Percentiles rank a stretch among this genome's conserved stretches.
Evolutionary conservation across 2,329 filamentous ascomycete species (phyloP).

Genomic region (Eurotiales sp.): DNA sequence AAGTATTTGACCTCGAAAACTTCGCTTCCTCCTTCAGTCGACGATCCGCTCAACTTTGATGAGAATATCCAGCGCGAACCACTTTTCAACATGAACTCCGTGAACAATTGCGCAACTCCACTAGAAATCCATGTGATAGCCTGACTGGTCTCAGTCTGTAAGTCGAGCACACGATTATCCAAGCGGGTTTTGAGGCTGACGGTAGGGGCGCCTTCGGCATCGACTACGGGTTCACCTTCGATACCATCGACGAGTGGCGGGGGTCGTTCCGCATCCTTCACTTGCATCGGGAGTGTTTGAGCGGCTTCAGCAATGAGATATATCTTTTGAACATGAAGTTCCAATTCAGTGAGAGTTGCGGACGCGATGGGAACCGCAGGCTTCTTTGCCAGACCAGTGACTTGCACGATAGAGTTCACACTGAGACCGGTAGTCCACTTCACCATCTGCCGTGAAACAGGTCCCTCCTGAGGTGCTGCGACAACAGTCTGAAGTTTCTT

Average conservation of each 20-base stretch:
- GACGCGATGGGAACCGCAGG: constrained; percentile 86
- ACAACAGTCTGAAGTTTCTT: constrained; percentile 80
- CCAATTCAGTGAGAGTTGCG: constrained; percentile 71
- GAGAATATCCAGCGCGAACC: constrained; percentile 83
- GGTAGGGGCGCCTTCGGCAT: constrained; percentile 57
- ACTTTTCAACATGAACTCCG: constrained; percentile 70
- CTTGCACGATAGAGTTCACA: constrained; percentile 75
- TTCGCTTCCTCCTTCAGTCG: constrained; percentile 88
- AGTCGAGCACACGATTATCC: constrained; percentile 89
- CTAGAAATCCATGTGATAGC: constrained; percentile 72
- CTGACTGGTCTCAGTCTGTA: constrained; percentile 85
- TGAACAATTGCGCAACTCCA: constrained; percentile 67
- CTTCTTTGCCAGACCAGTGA: constrained; percentile 76
- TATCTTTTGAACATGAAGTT: constrained; percentile 84
- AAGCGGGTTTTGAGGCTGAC: constrained; percentile 81
- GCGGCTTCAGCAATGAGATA: constrained; percentile 69
- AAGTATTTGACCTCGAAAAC: constrained; percentile 93
- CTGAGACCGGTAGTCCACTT: constrained; percentile 78
- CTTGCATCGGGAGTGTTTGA: constrained; percentile 58
- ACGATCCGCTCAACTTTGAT: constrained; percentile 81
- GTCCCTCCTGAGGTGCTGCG: constrained; percentile 51
- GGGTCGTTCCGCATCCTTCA: constrained; percentile 51
- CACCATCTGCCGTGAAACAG: constrained; percentile 81
- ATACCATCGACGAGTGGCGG: constrained; percentile 35
- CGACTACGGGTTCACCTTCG: constrained; percentile 47